A percentile compares a stretch with the other conserved stretches of the same genome.
Conservation (phyloP, 2,329 filamentous ascomycete species). For the Capronia coronata region DNA sequence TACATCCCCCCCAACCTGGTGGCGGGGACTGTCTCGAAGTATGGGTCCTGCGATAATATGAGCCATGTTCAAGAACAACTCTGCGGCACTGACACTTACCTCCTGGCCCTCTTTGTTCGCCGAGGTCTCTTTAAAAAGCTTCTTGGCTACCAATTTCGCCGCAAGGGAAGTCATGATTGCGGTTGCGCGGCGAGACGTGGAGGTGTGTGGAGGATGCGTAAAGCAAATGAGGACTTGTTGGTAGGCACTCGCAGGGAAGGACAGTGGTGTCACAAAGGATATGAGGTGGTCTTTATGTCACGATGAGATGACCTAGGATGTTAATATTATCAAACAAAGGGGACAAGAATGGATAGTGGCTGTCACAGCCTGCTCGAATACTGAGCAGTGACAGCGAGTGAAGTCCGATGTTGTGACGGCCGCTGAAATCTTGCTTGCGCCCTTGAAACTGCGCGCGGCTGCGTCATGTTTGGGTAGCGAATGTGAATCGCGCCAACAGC, state of each 20-base stretch:
- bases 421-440: constrained; percentile 15
- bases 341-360: neutral
- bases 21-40: constrained; percentile 75
- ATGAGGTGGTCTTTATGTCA: constrained; percentile 15
- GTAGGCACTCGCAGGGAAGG: neutral
- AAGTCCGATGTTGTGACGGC: constrained; percentile 2
- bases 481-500: neutral
- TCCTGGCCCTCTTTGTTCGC: constrained; percentile 55
- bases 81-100: constrained; percentile 34
- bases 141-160: constrained; percentile 52
- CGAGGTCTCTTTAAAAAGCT: constrained; percentile 51
- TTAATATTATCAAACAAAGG: constrained; percentile 17
- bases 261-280: constrained; percentile 5
- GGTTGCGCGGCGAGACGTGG: neutral
- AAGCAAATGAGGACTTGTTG: neutral
- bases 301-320: neutral
- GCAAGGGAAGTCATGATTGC: constrained; percentile 49
- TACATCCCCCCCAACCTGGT: constrained; percentile 48
- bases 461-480: constrained; percentile 5
- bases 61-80: neutral
- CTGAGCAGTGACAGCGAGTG: constrained; percentile 8
- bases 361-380: neutral
- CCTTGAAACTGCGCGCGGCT: constrained; percentile 12
- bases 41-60: constrained; percentile 64
- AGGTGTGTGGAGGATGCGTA: neutral